These are phyloP conservation scores for Lathyrus aphaca DNA, from an alignment of 306 rosid species.

Conservation along the genomic window DNA sequence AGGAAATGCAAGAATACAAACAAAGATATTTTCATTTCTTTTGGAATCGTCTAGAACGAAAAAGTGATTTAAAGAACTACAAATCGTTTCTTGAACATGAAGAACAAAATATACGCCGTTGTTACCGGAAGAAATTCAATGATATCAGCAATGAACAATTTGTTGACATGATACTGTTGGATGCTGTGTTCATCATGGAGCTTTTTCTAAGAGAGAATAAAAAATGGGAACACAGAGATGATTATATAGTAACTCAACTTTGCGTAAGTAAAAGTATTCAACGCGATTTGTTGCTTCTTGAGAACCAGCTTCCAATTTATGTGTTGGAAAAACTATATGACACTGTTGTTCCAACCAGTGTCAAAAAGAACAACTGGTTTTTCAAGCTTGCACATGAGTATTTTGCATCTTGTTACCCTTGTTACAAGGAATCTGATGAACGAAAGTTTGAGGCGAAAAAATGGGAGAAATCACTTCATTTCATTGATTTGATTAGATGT, in stretches of 20 bases:
- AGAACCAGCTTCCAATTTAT: constrained; percentile 60
- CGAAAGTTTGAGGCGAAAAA: background rate
- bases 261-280: constrained; percentile 47
- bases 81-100: constrained; percentile 26
- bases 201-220: constrained; percentile 39
- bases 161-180: constrained; percentile 38
- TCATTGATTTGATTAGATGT: constrained; percentile 53
- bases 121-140: constrained; percentile 33
- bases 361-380: background rate
- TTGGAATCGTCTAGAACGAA: background rate
- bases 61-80: background rate
- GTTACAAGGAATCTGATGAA: background rate
- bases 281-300: constrained; percentile 51
- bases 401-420: constrained; percentile 30
- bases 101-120: constrained; percentile 22
- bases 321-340: constrained; percentile 44
- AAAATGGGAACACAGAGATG: constrained; percentile 16
- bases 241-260: constrained; percentile 44
- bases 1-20: constrained; percentile 46
- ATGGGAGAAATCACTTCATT: constrained; percentile 43
- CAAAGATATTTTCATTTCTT: constrained; percentile 35
- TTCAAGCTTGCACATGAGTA: constrained; percentile 36
- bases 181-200: constrained; percentile 45
- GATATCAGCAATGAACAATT: constrained; percentile 23
- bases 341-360: constrained; percentile 19